Evolutionary conservation across 352 stramenopile species (phyloP), one percentile per base, ranked within the genome.

Genomic region (Phytophthora uliginosa): DNA sequence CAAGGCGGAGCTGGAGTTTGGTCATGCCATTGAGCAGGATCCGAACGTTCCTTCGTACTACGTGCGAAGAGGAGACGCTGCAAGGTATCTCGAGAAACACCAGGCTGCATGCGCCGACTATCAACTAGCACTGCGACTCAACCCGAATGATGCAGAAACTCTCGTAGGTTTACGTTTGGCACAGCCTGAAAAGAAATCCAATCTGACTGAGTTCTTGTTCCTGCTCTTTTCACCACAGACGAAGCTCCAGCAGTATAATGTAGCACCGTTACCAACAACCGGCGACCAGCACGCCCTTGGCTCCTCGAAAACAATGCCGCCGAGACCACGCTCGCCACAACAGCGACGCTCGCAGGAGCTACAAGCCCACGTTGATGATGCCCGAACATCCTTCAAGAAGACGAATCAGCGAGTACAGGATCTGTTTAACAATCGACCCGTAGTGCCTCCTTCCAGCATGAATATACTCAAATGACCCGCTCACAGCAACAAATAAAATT

Each of bases 11-110:
- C 55, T 95, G n/a, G 90, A 95, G 66, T 81, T 82, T 51, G 54
- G 62, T 22, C 52, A 64, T 55, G 74, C 74, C 40, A 92, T 95
- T 56, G 73, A 76, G 18, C 74, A 92, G 3, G 86, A 96, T 53
- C 34, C 71, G 2, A 66, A 59, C 0, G 78, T 96, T 3, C 69
- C 86, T 6, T 79, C 72, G 5, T 97, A 95, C 59, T 84, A 89
- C 60, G 73, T 91, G 15, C 81, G 88, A n/a, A 82, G 86, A 66
- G 88, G 88, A 22, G 90, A 95, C 54, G 82, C 86, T 13, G 84
- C 78, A n/a, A 83, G 88, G 15, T 95, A 89, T 69, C 82, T 93
- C 36, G 88, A 94, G 34, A 88, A 86, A 42, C 83, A 92, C 68
- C 65, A 89, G 48, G 76, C 78, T 13, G 84, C 85, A 31, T 88